A percentile compares a stretch with the other conserved stretches of the same genome.
These are phyloP conservation scores for Magnaporthiopsis incrustans DNA, from an alignment of 2,329 filamentous ascomycete genomes.

Conservation along the genomic window DNA sequence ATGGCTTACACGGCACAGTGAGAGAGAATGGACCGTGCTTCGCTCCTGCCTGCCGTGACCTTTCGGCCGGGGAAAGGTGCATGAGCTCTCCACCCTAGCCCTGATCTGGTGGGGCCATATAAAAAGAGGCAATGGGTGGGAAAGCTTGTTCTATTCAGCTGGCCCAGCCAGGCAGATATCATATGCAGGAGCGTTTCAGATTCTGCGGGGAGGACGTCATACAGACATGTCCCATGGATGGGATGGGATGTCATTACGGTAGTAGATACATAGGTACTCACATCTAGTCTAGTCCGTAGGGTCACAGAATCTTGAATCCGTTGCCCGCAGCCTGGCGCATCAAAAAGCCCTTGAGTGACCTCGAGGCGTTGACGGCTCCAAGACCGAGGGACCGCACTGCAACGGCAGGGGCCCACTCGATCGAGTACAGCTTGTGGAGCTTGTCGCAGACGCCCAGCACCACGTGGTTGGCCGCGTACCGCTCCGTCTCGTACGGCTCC, in stretches of 20 bases:
- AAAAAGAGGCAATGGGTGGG: too few relatives aligned
- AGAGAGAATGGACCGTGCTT: too few relatives aligned
- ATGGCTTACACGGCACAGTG: too few relatives aligned
- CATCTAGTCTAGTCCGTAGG: background rate
- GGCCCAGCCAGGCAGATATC: too few relatives aligned
- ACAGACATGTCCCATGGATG: background rate
- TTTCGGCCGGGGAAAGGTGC: too few relatives aligned
- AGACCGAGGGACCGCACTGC: slow-evolving; percentile 71
- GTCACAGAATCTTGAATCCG: slow-evolving; percentile 35
- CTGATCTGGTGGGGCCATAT: too few relatives aligned
- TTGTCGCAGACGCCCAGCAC: slow-evolving; percentile 80
- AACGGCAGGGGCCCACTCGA: slow-evolving; percentile 70
- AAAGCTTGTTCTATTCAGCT: too few relatives aligned
- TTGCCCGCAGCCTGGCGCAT: slow-evolving; percentile 66
- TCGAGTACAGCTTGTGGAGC: slow-evolving; percentile 85
- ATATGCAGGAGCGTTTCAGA: too few relatives aligned
- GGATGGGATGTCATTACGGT: background rate
- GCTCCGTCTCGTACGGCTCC: slow-evolving; percentile 71
- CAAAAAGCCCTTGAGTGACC: slow-evolving; percentile 72
- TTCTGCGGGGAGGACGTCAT: background rate
- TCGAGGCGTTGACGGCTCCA: slow-evolving; percentile 64
- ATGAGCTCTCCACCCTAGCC: too few relatives aligned
- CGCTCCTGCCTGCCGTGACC: too few relatives aligned
- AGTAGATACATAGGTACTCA: background rate
- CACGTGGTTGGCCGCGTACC: slow-evolving; percentile 75